These are phyloP conservation scores for Recurvomyces mirabilis DNA, from an alignment of 495 filamentous ascomycete species.

Conservation along the genomic window DNA sequence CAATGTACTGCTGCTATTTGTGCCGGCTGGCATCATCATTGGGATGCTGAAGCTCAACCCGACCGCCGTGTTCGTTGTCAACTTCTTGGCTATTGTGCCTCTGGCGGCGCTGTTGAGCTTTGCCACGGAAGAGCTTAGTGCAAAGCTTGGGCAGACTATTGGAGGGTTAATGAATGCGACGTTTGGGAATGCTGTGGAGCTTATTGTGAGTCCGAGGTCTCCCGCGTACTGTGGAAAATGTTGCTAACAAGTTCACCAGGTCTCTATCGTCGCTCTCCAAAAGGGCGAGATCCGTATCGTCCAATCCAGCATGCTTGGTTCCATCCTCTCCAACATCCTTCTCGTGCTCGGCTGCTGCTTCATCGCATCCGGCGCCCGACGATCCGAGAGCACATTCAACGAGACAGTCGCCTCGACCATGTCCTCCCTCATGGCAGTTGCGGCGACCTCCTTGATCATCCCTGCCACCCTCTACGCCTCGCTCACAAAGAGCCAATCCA, in stretches of 20 bases:
- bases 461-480: slow-evolving; percentile 68
- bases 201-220: slow-evolving; percentile 58
- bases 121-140: slow-evolving; percentile 85
- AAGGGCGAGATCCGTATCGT: slow-evolving; percentile 87
- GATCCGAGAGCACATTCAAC: slow-evolving; percentile 70
- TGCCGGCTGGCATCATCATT: slow-evolving; percentile 76
- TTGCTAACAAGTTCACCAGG: background rate
- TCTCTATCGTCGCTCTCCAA: slow-evolving; percentile 66
- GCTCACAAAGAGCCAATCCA: slow-evolving; percentile 29
- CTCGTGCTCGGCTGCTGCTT: slow-evolving; percentile 97
- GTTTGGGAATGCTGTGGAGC: slow-evolving; percentile 95
- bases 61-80: slow-evolving; percentile 69
- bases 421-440: slow-evolving; percentile 88
- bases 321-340: slow-evolving; percentile 90
- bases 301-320: slow-evolving; percentile 94
- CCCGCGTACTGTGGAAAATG: background rate
- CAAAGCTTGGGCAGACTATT: slow-evolving; percentile 74
- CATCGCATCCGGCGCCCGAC: slow-evolving; percentile 67
- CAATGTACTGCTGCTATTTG: slow-evolving; percentile 79
- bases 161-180: slow-evolving; percentile 92
- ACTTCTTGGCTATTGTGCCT: slow-evolving; percentile 93
- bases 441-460: slow-evolving; percentile 84
- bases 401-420: slow-evolving; percentile 84
- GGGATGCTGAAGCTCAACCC: slow-evolving; percentile 63
- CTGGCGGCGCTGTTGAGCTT: slow-evolving; percentile 87